phyloP scores from a whole-genome alignment of 116 monocot species.

The Phalaenopsis hybrid region DNA sequence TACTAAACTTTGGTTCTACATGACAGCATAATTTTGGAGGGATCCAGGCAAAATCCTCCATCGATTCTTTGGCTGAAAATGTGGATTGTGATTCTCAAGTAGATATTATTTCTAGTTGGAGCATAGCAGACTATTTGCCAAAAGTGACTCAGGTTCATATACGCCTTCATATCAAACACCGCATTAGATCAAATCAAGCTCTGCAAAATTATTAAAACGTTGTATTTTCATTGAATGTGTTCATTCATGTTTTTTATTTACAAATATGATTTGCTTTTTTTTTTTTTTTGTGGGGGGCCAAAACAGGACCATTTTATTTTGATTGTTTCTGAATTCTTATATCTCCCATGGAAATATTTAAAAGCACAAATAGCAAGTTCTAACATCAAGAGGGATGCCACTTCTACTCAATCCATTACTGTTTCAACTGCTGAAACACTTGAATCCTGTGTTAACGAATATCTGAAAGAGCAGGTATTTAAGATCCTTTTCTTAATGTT shows the following conservation, averaged over 20 bases:
- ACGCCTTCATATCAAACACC: neutral
- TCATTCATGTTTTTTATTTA: neutral
- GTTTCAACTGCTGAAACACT: conserved; percentile 57
- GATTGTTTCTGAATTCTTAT: conserved; percentile 79
- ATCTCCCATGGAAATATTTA: conserved; percentile 79
- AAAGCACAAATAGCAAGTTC: conserved; percentile 35
- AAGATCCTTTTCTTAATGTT: neutral
- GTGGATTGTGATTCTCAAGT: conserved; percentile 40
- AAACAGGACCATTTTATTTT: conserved; percentile 86
- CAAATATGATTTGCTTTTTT: neutral
- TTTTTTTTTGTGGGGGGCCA: neutral
- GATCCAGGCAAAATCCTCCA: conserved; percentile 48
- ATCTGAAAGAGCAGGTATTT: conserved; percentile 73
- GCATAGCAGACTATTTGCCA: conserved; percentile 78
- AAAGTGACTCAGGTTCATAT: conserved; percentile 54
- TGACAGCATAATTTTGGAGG: conserved; percentile 89
- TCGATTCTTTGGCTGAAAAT: conserved; percentile 13
- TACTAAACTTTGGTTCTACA: conserved; percentile 2
- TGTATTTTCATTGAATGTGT: too few species aligned
- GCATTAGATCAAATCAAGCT: neutral
- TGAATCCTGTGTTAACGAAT: conserved; percentile 45
- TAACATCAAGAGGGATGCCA: conserved; percentile 23
- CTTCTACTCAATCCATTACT: conserved; percentile 65
- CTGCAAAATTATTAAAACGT: neutral
- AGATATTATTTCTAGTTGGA: conserved; percentile 86